Percentiles rank a stretch among this genome's conserved stretches.
These are phyloP conservation scores for Syzygium jambos DNA, from an alignment of 345 rosid species.

Conservation along the genomic window DNA sequence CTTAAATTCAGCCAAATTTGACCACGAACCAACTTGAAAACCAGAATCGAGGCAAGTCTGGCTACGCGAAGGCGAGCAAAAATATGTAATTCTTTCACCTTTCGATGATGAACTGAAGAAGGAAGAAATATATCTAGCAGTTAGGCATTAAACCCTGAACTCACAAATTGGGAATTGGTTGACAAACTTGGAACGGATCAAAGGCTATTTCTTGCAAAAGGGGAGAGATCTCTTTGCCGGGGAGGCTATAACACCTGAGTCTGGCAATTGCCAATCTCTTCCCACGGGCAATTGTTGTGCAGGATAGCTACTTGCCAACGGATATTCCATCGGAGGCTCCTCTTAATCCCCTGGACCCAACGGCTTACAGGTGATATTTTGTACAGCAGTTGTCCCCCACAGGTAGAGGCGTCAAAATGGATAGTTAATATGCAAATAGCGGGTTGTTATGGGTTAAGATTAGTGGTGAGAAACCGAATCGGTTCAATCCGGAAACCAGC, in stretches of 20 bases:
- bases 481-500: too few relatives aligned
- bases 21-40: not conserved
- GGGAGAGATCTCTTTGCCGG: not conserved
- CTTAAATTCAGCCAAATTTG: not conserved
- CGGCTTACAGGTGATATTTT: not conserved
- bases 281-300: not conserved
- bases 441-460: too few relatives aligned
- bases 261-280: not conserved
- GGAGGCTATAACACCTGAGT: not conserved
- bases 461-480: too few relatives aligned
- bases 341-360: not conserved
- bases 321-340: not conserved
- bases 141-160: not conserved
- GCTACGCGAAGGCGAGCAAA: not conserved
- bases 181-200: not conserved
- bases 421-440: too few relatives aligned
- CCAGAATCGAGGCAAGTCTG: not conserved
- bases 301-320: not conserved
- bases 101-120: not conserved
- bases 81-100: not conserved
- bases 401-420: too few relatives aligned
- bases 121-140: not conserved
- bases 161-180: not conserved
- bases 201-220: not conserved
- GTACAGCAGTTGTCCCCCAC: too few relatives aligned